Evolutionary conservation across 257 asterid genomes (phyloP).

Genomic region (Petunia secreta): DNA sequence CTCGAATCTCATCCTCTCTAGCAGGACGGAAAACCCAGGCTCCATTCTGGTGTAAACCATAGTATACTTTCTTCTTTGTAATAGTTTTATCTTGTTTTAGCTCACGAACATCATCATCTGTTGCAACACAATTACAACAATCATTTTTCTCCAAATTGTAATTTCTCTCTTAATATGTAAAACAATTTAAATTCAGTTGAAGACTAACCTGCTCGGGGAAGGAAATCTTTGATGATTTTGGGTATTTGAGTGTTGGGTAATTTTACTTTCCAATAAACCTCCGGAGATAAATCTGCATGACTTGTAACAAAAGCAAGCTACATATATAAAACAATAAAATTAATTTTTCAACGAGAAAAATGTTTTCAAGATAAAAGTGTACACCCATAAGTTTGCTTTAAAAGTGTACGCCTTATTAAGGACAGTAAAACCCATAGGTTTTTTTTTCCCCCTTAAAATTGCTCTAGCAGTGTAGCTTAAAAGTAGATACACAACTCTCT

Average conservation of each 20-base stretch:
- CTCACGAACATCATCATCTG: background rate
- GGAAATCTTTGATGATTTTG: conserved; percentile 27
- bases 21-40: too few species aligned
- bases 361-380: too few species aligned
- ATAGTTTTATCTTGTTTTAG: background rate
- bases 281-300: conserved; percentile 32
- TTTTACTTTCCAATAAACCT: conserved; percentile 37
- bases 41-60: background rate
- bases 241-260: conserved; percentile 39
- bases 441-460: too few species aligned
- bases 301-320: conserved; percentile 35
- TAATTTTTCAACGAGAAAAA: background rate
- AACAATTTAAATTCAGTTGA: background rate
- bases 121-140: too few species aligned
- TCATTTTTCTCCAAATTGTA: too few species aligned
- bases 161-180: too few species aligned
- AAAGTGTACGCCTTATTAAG: too few species aligned
- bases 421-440: too few species aligned
- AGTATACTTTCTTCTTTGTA: background rate
- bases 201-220: conserved; percentile 22
- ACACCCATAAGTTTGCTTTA: too few species aligned
- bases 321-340: background rate
- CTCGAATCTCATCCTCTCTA: too few species aligned
- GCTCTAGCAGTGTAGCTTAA: too few species aligned
- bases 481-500: too few species aligned